Conservation (phyloP, 352 stramenopile genomes). For the Phytophthora meadii region DNA sequence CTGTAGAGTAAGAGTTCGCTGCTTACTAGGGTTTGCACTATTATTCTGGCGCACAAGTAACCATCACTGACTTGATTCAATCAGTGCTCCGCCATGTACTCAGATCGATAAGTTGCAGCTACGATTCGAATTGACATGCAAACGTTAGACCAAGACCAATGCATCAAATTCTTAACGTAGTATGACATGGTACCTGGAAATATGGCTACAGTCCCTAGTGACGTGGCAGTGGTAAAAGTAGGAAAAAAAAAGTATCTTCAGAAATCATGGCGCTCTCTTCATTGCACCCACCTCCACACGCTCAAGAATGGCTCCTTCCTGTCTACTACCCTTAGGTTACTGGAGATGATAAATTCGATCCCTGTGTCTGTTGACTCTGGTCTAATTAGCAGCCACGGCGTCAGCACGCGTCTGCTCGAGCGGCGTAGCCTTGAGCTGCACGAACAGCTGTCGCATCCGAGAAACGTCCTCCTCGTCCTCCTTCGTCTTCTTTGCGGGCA, state of each 20-base stretch:
- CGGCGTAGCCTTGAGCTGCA: constrained; percentile 94
- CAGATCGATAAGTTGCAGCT: constrained; percentile 24
- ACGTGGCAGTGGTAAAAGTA: constrained; percentile 1
- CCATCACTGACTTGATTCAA: constrained; percentile 2
- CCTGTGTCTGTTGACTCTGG: constrained; percentile 15
- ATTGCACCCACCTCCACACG: constrained; percentile 11
- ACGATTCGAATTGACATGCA: too few species aligned
- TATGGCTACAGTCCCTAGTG: too few species aligned
- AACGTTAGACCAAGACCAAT: neutral
- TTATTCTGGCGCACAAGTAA: constrained; percentile 31
- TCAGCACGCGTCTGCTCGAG: constrained; percentile 80
- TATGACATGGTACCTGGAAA: too few species aligned
- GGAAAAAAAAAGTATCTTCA: constrained; percentile 21
- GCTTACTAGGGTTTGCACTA: too few species aligned
- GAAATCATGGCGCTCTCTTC: constrained; percentile 24
- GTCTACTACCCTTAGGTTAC: constrained; percentile 20
- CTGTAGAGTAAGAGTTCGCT: neutral
- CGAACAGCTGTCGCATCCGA: constrained; percentile 94
- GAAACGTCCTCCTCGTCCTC: constrained; percentile 87
- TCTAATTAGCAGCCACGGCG: constrained; percentile 55
- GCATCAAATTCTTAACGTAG: neutral
- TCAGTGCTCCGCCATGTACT: constrained; percentile 39
- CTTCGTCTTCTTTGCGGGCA: constrained; percentile 60
- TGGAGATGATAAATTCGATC: constrained; percentile 16
- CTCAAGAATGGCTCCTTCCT: constrained; percentile 1